Base-by-base conservation (phyloP, 257 asterid species). In the Nicotiana undulata region DNA sequence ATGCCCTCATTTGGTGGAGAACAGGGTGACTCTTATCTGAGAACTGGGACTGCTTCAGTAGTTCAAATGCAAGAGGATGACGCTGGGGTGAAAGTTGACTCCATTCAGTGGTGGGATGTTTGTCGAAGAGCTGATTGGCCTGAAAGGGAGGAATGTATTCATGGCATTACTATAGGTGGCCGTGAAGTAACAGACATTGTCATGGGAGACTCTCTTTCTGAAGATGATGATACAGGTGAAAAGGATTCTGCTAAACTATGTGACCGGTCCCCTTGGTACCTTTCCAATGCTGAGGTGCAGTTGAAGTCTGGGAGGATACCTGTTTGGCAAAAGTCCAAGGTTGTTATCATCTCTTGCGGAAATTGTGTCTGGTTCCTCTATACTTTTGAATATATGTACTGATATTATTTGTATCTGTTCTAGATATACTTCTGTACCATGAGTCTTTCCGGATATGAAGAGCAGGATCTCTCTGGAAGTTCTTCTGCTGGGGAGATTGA, bases 101-200 rank as follows among this genome's bases (percentile, higher is more conserved):
- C 89, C 80, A 84, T 86, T 75, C 89, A 83, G 53, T 87, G 88
- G 83, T 88, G 91, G 91, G 91, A 88, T 88, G 91, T 88, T 63
- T 86, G 91, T 81, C 85, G 91, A 81, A 80, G 91, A 78, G 86
- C 89, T 72, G 89, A 88, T 81, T 88, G 91, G 91, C 91, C 91
- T 59, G 91, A 88, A 81, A 86, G 86, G 70, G 91, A 88, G 85
- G 91, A 86, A 81, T 37, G 61, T 80, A 76, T 88, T 53, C 79
- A 79, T 20, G 85, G 85, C n/a, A 40, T 81, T 64, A 40, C 81
- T 10, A 80, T 84, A 9, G 81, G 88, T 51, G 80, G 84, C 46
- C 78, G 59, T 28, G 88, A 81, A 65, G 60, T 81, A 75, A 66
- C 61, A 59, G 89, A 76, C 58, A 63, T 78, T 9, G 63, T 84